Evolutionary conservation across 2,329 filamentous ascomycete species (phyloP).

Genomic region (Orbilia oligospora): DNA sequence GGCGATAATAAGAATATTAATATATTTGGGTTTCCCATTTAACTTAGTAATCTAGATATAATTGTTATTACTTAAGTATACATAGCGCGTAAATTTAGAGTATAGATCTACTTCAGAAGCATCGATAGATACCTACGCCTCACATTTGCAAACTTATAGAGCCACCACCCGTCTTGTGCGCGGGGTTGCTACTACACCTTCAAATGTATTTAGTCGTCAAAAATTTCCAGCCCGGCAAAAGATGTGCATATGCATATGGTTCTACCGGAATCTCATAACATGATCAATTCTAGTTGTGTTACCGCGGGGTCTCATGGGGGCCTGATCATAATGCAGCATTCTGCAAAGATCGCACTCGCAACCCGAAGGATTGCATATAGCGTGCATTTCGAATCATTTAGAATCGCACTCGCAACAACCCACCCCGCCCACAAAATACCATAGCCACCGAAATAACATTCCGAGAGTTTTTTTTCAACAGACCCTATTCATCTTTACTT

Average conservation of each 20-base stretch:
- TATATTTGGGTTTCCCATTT: too few relatives aligned
- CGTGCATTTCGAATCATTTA: background rate
- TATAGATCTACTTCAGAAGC: too few relatives aligned
- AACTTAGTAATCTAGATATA: too few relatives aligned
- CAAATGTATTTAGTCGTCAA: background rate
- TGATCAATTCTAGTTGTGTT: background rate
- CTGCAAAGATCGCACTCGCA: constrained; percentile 16
- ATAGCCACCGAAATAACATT: background rate
- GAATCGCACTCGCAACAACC: background rate
- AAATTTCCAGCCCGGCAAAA: background rate
- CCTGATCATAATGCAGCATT: background rate
- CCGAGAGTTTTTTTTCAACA: background rate
- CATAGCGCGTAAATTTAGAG: too few relatives aligned
- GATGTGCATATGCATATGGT: background rate
- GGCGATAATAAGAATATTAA: too few relatives aligned
- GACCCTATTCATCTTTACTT: background rate
- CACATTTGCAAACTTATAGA: too few relatives aligned
- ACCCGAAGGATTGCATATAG: background rate
- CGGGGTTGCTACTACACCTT: too few relatives aligned
- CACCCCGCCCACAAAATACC: too few relatives aligned
- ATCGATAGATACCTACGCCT: too few relatives aligned
- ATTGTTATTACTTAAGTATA: too few relatives aligned
- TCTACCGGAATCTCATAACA: background rate
- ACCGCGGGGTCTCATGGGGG: background rate
- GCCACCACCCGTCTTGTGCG: too few relatives aligned